These are phyloP conservation scores for Entomortierella chlamydospora DNA, from an alignment of 192 early-diverging fungal genomes.

Conservation along the genomic window DNA sequence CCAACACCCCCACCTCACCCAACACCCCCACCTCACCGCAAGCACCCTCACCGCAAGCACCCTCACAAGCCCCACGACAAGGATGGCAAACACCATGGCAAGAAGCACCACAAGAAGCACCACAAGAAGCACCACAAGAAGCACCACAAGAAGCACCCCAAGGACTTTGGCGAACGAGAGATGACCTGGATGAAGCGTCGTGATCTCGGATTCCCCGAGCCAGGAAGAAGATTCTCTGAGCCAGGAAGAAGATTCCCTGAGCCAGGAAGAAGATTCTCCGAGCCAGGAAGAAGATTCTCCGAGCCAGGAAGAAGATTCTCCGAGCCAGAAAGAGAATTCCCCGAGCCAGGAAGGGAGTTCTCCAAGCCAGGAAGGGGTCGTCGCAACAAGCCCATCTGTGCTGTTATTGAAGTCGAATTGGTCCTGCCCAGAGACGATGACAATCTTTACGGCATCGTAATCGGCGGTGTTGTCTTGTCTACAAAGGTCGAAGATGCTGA, in stretches of 20 bases:
- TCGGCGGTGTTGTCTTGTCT: constrained; percentile 20
- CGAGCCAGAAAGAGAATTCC: background rate
- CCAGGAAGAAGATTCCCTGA: background rate
- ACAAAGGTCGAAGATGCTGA: constrained; percentile 4
- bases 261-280: background rate
- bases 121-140: constrained; percentile 17
- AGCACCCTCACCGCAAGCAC: constrained; percentile 2
- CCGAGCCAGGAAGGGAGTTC: background rate
- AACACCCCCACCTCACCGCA: constrained; percentile 2
- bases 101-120: constrained; percentile 21
- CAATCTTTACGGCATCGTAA: background rate
- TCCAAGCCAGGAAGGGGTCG: background rate
- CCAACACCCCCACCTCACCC: constrained; percentile 5
- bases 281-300: background rate
- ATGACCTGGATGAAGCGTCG: constrained; percentile 9
- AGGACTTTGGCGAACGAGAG: constrained; percentile 2
- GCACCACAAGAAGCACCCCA: constrained; percentile 15
- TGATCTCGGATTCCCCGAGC: background rate
- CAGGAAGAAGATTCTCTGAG: background rate
- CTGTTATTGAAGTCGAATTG: constrained; percentile 16
- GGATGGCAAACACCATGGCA: constrained; percentile 23
- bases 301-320: background rate
- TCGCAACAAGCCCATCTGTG: constrained; percentile 31
- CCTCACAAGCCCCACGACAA: constrained; percentile 27
- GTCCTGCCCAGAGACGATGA: constrained; percentile 11